phyloP scores from a whole-genome alignment of 2,329 filamentous ascomycete genomes.

The Aciculosporium take region DNA sequence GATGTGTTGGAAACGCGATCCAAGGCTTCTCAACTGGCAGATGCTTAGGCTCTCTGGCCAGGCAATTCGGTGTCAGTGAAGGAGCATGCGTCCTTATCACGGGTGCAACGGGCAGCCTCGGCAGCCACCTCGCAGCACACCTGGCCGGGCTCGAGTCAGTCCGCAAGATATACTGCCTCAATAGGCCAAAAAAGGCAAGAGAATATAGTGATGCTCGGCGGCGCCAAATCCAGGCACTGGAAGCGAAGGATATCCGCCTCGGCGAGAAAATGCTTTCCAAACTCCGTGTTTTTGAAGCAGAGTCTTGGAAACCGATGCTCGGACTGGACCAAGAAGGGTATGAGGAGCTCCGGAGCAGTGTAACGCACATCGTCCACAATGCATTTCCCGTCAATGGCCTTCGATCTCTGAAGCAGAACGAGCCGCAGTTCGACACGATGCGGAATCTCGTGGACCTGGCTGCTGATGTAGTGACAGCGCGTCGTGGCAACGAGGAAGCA shows the following conservation, averaged over 20 bases:
- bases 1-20: background rate
- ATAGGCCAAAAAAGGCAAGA: conserved; percentile 16
- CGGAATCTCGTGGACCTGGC: conserved; percentile 32
- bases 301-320: conserved; percentile 13
- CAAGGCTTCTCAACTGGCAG: background rate
- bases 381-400: conserved; percentile 33
- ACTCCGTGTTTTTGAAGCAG: conserved; percentile 3
- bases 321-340: conserved; percentile 17
- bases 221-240: conserved; percentile 2
- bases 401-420: conserved; percentile 22
- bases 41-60: background rate
- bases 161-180: conserved; percentile 28
- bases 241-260: conserved; percentile 2
- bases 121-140: conserved; percentile 19
- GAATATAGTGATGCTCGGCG: background rate
- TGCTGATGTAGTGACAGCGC: conserved; percentile 15
- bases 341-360: conserved; percentile 17
- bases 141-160: conserved; percentile 16
- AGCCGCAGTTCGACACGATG: conserved; percentile 30
- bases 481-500: background rate
- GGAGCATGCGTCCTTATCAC: conserved; percentile 19
- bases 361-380: conserved; percentile 37
- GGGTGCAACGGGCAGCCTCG: conserved; percentile 25
- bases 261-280: background rate
- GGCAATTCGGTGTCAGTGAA: background rate